Evolutionary conservation across 768 basidiomycete species (phyloP), one percentile per base, ranked within the genome.

Genomic region (Cyclocybe cylindracea): DNA sequence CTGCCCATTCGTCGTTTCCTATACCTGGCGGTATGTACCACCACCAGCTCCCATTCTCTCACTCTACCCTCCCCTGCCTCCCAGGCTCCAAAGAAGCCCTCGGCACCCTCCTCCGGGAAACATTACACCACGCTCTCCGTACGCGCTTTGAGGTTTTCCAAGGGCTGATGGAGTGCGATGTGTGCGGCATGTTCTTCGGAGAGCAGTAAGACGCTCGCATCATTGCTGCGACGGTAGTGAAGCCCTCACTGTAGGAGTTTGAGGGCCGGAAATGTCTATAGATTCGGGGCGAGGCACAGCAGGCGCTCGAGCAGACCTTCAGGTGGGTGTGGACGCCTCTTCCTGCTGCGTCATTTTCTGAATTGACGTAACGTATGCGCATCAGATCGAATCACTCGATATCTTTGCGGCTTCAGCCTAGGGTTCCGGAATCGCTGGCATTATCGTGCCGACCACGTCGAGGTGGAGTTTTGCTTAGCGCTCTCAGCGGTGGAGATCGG

Each of bases 1-100:
- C 90, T 0, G 86, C 89, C 0, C 86, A 90, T 58, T 77, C 91
- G 34, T 73, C 91, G 10, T 78, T 87, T 0, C 91, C 90, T 0
- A 72, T 92, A 10, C 78, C 88, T 0, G 86, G 87, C 55, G 88
- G 87, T 83, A 18, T 43, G 18, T 35, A 1, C 41, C 19, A 4
- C 43, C 29, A 41, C 32, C 14, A 13, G 1, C 41, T 7, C 40
- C 11, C n/a, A 14, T 16, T 37, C 10, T 9, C 14, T n/a, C 34
- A 43, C 16, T n/a, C n/a, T n/a, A 46, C 35, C 45, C n/a, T 14
- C 35, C 0, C 5, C 39, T 9, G n/a, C 10, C n/a, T 39, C 32
- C 8, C 48, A 85, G 85, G 88, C 16, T 85, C 88, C 1, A 78
- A 83, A 18, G 78, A 78, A n/a, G 82, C 86, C 0, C 72, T 91